A percentile compares a stretch with the other conserved stretches of the same genome.
Evolutionary conservation across 441 rosid genomes (phyloP).

Genomic region (Populus trichocarpa): DNA sequence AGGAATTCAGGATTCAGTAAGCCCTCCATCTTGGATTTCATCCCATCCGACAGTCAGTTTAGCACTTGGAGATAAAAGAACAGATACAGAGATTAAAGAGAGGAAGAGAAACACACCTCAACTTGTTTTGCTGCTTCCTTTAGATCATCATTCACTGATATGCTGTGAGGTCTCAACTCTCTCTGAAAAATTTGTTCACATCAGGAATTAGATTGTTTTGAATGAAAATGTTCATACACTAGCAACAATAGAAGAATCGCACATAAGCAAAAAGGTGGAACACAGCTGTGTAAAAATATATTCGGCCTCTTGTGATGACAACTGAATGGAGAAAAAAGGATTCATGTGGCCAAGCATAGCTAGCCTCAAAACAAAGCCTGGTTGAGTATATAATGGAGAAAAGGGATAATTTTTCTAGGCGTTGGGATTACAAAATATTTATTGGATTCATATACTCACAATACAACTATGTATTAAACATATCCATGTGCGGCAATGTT

Average conservation of each 20-base stretch:
- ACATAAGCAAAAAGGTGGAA: not conserved
- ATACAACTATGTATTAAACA: not conserved
- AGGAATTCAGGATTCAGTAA: constrained; percentile 57
- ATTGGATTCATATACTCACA: not conserved
- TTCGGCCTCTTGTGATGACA: too few species aligned
- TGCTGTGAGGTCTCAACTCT: constrained; percentile 61
- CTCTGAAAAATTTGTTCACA: constrained; percentile 36
- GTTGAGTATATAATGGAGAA: not conserved
- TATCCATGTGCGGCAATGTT: too few species aligned
- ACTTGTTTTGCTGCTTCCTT: constrained; percentile 78
- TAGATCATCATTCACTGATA: constrained; percentile 87
- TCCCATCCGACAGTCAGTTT: constrained; percentile 48
- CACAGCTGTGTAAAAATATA: not conserved
- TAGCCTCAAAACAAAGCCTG: not conserved
- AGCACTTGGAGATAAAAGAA: not conserved
- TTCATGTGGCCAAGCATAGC: not conserved
- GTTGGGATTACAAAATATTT: not conserved
- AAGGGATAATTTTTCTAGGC: not conserved
- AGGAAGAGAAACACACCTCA: constrained; percentile 45
- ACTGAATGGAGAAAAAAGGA: not conserved
- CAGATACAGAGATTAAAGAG: not conserved
- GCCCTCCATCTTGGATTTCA: constrained; percentile 61
- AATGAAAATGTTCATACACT: not conserved
- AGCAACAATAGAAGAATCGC: not conserved
- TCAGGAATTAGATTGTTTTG: not conserved